Evolutionary conservation across 1,284 basidiomycete species (phyloP).

Genomic region (Cutaneotrichosporon daszewskae): DNA sequence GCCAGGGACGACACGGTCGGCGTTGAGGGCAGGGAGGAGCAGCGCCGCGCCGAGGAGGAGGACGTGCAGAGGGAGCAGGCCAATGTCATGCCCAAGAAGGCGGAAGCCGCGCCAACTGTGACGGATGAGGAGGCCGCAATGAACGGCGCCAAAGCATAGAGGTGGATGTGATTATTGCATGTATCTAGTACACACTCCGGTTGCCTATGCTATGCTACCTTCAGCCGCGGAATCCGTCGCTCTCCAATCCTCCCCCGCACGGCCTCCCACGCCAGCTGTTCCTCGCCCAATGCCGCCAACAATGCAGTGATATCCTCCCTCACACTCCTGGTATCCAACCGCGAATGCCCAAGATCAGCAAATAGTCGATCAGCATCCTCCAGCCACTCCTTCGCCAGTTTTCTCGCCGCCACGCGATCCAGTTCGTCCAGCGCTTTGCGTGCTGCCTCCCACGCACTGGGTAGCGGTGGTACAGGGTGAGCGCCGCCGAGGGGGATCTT

Average conservation of each 20-base stretch:
- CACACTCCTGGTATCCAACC: too few species aligned
- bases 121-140: too few species aligned
- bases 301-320: too few species aligned
- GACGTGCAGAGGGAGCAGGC: neutral
- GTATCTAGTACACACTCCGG: too few species aligned
- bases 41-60: neutral
- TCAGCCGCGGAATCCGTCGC: neutral
- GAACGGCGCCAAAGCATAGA: too few species aligned
- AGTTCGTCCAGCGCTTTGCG: slow-evolving; percentile 2
- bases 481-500: slow-evolving; percentile 7
- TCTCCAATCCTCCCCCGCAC: too few species aligned
- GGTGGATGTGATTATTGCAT: too few species aligned
- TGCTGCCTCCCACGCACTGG: slow-evolving; percentile 2
- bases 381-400: neutral
- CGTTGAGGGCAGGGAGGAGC: neutral
- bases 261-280: neutral
- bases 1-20: neutral
- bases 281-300: too few species aligned
- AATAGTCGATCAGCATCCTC: neutral
- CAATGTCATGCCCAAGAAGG: too few species aligned
- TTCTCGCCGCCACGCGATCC: too few species aligned
- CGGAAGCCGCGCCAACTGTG: too few species aligned
- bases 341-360: too few species aligned
- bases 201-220: slow-evolving; percentile 1
- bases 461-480: neutral